These are phyloP conservation scores for Pseudovirgaria hyperparasitica DNA, from an alignment of 2,329 filamentous ascomycete genomes.

Conservation along the genomic window DNA sequence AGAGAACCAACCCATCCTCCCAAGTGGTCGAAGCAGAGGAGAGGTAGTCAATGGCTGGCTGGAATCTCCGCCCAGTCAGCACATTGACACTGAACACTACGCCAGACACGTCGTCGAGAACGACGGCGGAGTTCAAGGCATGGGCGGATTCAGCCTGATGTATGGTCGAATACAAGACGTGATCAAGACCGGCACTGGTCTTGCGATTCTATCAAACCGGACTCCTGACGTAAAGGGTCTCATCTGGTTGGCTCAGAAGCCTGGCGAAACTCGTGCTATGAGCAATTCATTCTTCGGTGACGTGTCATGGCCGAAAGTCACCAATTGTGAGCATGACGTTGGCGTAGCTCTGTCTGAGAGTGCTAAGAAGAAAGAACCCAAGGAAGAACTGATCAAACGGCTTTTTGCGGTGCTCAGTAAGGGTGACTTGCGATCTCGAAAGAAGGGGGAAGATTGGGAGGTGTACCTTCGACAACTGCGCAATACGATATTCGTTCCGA, in stretches of 20 bases:
- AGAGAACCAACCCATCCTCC: conserved; percentile 27
- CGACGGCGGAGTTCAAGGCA: conserved; percentile 40
- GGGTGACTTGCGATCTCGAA: conserved; percentile 41
- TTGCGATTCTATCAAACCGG: conserved; percentile 51
- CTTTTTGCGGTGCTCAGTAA: conserved; percentile 40
- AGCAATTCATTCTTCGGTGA: conserved; percentile 51
- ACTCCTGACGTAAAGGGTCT: conserved; percentile 39
- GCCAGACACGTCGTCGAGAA: conserved; percentile 41
- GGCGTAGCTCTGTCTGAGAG: conserved; percentile 35
- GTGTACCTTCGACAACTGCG: conserved; percentile 43
- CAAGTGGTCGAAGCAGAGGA: conserved; percentile 40
- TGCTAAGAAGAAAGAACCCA: conserved; percentile 26
- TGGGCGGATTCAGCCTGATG: conserved; percentile 50
- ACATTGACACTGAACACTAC: conserved; percentile 36
- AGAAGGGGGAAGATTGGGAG: conserved; percentile 37
- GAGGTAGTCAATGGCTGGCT: conserved; percentile 49
- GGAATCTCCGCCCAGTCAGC: conserved; percentile 21
- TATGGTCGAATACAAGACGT: conserved; percentile 42
- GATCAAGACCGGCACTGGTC: conserved; percentile 16
- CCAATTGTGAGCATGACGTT: conserved; percentile 42
- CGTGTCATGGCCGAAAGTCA: conserved; percentile 48
- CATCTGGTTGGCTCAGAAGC: conserved; percentile 35
- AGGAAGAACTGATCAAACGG: conserved; percentile 37
- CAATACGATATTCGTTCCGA: conserved; percentile 48
- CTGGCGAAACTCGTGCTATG: conserved; percentile 42